A percentile compares a stretch with the other conserved stretches of the same genome.
These are phyloP conservation scores for Fibroporia radiculosa DNA, from an alignment of 768 basidiomycete species.

Conservation along the genomic window DNA sequence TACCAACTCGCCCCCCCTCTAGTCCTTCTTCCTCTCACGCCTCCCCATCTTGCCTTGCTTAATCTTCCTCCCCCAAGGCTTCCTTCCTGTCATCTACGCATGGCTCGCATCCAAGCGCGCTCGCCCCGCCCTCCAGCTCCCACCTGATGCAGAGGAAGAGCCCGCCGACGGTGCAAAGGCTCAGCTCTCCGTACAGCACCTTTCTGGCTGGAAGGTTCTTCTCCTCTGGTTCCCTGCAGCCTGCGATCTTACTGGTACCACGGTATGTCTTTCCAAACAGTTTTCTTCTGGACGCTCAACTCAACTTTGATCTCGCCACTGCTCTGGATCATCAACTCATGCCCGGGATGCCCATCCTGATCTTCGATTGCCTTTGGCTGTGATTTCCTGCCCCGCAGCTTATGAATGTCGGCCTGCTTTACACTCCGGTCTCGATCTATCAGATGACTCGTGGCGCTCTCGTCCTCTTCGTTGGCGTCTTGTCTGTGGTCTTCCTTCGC, in stretches of 20 bases:
- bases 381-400: conserved; percentile 30
- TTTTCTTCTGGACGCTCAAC: too few relatives aligned
- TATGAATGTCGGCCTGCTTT: conserved; percentile 94
- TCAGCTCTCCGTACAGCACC: conserved; percentile 27
- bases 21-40: not conserved
- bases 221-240: conserved; percentile 84
- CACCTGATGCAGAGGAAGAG: conserved; percentile 38
- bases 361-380: not conserved
- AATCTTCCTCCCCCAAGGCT: conserved; percentile 43
- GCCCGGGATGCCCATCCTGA: not conserved
- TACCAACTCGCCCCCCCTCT: not conserved
- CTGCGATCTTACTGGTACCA: conserved; percentile 89
- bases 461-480: conserved; percentile 86
- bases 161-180: conserved; percentile 15
- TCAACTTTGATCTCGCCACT: not conserved
- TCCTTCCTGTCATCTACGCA: conserved; percentile 75
- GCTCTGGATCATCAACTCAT: not conserved
- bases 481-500: conserved; percentile 86
- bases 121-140: conserved; percentile 46
- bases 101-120: conserved; percentile 42
- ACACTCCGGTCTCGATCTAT: conserved; percentile 95
- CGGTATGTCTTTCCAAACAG: conserved; percentile 45
- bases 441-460: conserved; percentile 94
- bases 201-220: conserved; percentile 63
- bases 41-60: conserved; percentile 5